Evolutionary conservation across 2,329 filamentous ascomycete genomes (phyloP), one percentile per base, ranked within the genome.

Genomic region (Claviceps citrina): DNA sequence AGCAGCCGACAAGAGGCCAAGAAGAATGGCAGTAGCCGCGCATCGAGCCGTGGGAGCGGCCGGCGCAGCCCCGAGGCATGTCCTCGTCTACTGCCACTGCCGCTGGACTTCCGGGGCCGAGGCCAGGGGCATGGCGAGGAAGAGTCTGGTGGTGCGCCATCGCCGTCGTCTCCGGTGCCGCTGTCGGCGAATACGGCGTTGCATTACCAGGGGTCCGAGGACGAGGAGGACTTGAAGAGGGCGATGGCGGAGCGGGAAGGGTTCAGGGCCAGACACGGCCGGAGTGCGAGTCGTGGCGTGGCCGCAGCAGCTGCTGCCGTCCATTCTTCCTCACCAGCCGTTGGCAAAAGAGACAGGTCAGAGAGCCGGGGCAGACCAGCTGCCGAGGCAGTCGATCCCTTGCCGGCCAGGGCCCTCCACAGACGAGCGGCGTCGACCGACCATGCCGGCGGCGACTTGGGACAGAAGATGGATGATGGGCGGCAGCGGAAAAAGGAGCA

Each of bases 81-180:
- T 7, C 54, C 54, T 36, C 59, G 57, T 3, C 61, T 59, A 2
- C 59, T 59, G 6, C 55, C 60, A 2, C 59, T 59, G 6, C 55
- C 63, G 1, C 52, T 72, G 24, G 67, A 73, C 6, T 56, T 66
- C 19, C 72, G 81, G 37, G 81, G 79, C 2, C 70, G 81, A 46
- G 81, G 77, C 51, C 62, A 69, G 36, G 70, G 68, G 13, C 8
- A 5, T 24, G 70, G 78, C 13, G 67, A 73, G 15, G 70, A 67
- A 2, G 74, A 13, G 6, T n/a, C 12, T n/a, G 9, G 75, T n/a
- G 54, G 61, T 2, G 62, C 71, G 33, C 69, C 77, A 37, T 94
- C 86, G 1, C 86, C 87, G 1, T 81, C 82, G 0, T 89, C 84
- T 1, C 85, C 87, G 1, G 63, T 86, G 18, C 83, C 85, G 4